phyloP scores from a whole-genome alignment of 257 asterid species.

The Gentiana dahurica region DNA sequence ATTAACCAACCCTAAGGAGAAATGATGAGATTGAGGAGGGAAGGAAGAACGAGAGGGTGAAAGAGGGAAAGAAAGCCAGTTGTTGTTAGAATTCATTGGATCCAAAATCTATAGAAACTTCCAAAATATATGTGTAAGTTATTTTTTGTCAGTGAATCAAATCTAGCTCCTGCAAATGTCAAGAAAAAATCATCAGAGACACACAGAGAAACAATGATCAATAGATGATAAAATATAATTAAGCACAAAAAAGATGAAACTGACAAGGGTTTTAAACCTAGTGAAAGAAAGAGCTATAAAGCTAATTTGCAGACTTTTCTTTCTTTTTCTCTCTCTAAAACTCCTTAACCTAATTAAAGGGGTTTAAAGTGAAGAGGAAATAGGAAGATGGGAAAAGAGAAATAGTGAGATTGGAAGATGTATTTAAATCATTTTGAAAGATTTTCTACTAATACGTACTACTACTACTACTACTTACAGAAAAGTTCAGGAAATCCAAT shows the following conservation, averaged over 20 bases:
- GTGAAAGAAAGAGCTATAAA: constrained; percentile 7
- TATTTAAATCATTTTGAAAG: constrained; percentile 22
- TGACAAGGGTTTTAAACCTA: constrained; percentile 30
- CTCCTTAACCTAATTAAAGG: too few relatives aligned
- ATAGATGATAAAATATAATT: constrained; percentile 15
- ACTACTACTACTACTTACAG: too few relatives aligned
- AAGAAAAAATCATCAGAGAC: constrained; percentile 10
- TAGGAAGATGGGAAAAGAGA: constrained; percentile 18
- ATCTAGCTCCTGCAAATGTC: constrained; percentile 29
- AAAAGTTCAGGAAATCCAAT: constrained; percentile 12
- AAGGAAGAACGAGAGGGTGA: constrained; percentile 55
- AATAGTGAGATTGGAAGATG: constrained; percentile 12
- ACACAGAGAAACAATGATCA: constrained; percentile 14
- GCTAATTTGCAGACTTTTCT: constrained; percentile 7
- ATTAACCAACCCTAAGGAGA: constrained; percentile 62
- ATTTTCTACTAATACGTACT: constrained; percentile 15
- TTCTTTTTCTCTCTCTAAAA: constrained; percentile 7
- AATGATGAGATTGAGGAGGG: constrained; percentile 46
- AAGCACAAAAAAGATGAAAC: constrained; percentile 7
- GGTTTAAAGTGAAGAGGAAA: constrained; percentile 9
- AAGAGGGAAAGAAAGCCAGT: constrained; percentile 83
- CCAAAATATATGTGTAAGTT: constrained; percentile 6
- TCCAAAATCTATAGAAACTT: constrained; percentile 18
- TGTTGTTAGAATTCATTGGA: constrained; percentile 68
- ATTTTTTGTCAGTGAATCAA: constrained; percentile 11